phyloP scores from a whole-genome alignment of 2,329 filamentous ascomycete genomes.

The Ophiostoma triangulosporum region DNA sequence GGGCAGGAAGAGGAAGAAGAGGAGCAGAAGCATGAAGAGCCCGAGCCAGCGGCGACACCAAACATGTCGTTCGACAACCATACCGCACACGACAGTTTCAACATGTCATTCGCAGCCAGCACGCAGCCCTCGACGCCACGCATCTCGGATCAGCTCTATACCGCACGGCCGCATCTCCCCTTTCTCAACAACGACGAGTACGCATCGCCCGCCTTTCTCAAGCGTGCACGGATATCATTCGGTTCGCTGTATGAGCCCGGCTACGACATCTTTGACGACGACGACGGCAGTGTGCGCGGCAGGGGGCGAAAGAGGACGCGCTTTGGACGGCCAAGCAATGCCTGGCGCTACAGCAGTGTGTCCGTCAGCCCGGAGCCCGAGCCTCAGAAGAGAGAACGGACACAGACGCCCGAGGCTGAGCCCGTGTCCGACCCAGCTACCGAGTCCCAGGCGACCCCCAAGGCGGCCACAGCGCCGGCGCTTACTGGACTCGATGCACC shows the following conservation, averaged over 20 bases:
- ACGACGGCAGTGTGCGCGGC: constrained; percentile 41
- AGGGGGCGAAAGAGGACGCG: constrained; percentile 57
- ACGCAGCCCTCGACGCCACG: constrained; percentile 11
- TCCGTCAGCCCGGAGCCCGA: constrained; percentile 56
- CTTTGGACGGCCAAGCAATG: constrained; percentile 49
- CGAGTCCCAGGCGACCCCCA: not conserved
- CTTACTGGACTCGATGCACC: not conserved
- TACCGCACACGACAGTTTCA: not conserved
- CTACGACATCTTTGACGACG: constrained; percentile 58
- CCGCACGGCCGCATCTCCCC: not conserved
- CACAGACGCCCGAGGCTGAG: not conserved
- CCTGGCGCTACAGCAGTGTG: constrained; percentile 63
- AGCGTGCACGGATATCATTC: constrained; percentile 55
- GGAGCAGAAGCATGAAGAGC: not conserved
- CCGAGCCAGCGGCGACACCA: not conserved
- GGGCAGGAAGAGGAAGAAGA: constrained; percentile 18
- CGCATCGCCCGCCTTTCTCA: constrained; percentile 68
- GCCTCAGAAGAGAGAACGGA: constrained; percentile 33
- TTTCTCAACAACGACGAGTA: constrained; percentile 35
- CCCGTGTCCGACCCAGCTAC: not conserved
- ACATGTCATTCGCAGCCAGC: not conserved
- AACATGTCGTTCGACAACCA: not conserved
- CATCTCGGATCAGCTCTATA: constrained; percentile 2
- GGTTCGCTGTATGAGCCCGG: constrained; percentile 50
- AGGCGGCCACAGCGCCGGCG: not conserved